Evolutionary conservation across 768 basidiomycete species (phyloP), one percentile per base, ranked within the genome.

Genomic region (Tylopilus intermedius): DNA sequence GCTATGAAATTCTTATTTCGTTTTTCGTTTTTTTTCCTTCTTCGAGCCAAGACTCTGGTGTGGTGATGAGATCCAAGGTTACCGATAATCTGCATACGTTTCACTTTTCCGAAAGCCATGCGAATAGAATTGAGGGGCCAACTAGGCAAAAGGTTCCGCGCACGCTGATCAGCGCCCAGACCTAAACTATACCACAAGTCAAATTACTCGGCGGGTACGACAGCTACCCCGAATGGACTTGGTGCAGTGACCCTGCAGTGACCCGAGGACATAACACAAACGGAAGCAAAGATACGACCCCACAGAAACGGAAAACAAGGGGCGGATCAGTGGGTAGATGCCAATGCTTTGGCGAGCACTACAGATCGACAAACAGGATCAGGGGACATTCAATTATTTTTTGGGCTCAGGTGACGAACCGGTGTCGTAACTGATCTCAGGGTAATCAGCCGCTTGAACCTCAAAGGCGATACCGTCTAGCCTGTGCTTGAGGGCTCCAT

Each of bases 371-470:
- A 54, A 30, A 32, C 10, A 37, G 38, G n/a, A 21, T 40, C 39
- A 40, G 39, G 14, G 53, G 35, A 40, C 10, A 38, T 21, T 15
- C 13, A 37, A 35, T 24, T 14, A 51, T 21, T 3, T 8, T 30
- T 29, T 21, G 8, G 21, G 14, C 10, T n/a, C 4, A 15, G 15
- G 15, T 0, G 49, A 73, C 84, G 58, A 47, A 94, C 94, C 81
- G 47, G 68, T 74, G 32, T 88, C 83, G 62, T 82, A 74, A 24
- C 81, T 76, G 58, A 96, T 78, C 68, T 97, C 93, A 49, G 72
- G 74, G 54, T 53, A 72, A 41, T 92, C 92, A 41, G 88, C 94
- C 51, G 82, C 94, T 70, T 97, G 94, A 50, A 98, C 77, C 68
- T 96, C 93, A 44, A 80, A 66, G 5, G 80, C 76, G 58, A 96